These are phyloP conservation scores for Rhodotorula toruloides DNA, from an alignment of 768 basidiomycete genomes.

Conservation along the genomic window DNA sequence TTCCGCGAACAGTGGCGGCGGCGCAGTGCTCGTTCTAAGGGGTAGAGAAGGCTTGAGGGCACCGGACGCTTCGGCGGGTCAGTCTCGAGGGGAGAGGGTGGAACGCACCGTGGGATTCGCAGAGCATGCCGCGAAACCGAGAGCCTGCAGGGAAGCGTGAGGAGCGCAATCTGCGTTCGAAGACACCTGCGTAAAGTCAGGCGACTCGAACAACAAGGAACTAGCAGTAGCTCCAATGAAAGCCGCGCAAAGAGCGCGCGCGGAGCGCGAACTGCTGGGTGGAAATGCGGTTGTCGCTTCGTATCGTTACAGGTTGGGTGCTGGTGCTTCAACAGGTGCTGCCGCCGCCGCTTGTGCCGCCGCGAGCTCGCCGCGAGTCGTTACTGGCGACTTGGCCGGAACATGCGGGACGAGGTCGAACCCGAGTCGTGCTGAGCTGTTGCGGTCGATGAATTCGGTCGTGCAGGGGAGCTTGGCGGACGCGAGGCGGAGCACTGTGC, in stretches of 20 bases:
- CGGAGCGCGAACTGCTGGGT: not conserved
- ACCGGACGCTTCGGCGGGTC: too few relatives aligned
- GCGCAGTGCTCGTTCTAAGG: too few relatives aligned
- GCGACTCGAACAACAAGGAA: too few relatives aligned
- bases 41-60: too few relatives aligned
- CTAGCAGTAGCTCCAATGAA: too few relatives aligned
- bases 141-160: too few relatives aligned
- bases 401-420: constrained; percentile 13
- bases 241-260: not conserved
- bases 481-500: constrained; percentile 76
- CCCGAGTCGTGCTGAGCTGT: constrained; percentile 59
- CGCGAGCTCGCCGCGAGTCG: constrained; percentile 21
- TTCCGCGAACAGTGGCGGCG: too few relatives aligned
- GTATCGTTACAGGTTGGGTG: not conserved
- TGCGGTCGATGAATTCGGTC: constrained; percentile 75
- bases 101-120: too few relatives aligned
- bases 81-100: too few relatives aligned
- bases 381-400: constrained; percentile 8
- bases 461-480: constrained; percentile 75
- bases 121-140: too few relatives aligned
- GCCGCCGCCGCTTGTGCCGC: constrained; percentile 6
- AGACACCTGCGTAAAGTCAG: too few relatives aligned
- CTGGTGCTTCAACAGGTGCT: not conserved
- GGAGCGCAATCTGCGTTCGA: too few relatives aligned
- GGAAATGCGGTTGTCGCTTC: not conserved